Base-by-base conservation (phyloP, 257 asterid genomes). In the Catharanthus roseus region DNA sequence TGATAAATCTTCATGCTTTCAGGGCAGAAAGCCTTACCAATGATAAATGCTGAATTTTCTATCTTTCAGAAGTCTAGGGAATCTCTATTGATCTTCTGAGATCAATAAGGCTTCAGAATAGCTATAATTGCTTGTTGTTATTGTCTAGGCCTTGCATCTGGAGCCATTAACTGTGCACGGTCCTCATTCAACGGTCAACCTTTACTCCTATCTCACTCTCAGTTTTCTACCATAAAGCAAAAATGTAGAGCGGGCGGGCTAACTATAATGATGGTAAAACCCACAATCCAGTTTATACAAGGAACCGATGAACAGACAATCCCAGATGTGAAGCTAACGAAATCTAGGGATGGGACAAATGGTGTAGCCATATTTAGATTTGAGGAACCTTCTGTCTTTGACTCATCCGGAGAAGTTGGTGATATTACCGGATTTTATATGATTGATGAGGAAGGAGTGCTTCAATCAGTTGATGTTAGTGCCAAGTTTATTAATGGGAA, bases 361-460 rank as follows among this genome's bases (percentile, higher is more conserved):
- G 99, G 99, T 54, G 76, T 88, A 89, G 99, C 99, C 50, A 89
- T 83, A 64, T 95, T 95, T 84, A 78, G 77, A 23, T 95, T 95
- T 63, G 77, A 86, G 0, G 90, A 89, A 34, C 99, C 97, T 31
- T 95, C 99, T 0, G 97, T 95, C 44, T 95, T 95, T 18, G 97
- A 95, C 75, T 91, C 97, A 6, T 91, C 97, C 0, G 83, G 89
- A 41, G 90, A 91, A 28, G 95, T 91, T 42, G 97, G 97, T 50
- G 97, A 89, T 24, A 95, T 91, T 38, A 89, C 97, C 1, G 99
- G 99, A 31, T 88, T 93, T 80, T 95, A 84, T 87, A 91, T 89
- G 96, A 89, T 89, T 51, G 97, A 93, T 26, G 99, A 93, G 75
- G 99, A 93, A 80, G 96, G 99, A 29, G 80, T 83, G 61, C 82